Evolutionary conservation across 257 asterid genomes (phyloP), one percentile per base, ranked within the genome.

Genomic region (Solanum infundibuliforme): DNA sequence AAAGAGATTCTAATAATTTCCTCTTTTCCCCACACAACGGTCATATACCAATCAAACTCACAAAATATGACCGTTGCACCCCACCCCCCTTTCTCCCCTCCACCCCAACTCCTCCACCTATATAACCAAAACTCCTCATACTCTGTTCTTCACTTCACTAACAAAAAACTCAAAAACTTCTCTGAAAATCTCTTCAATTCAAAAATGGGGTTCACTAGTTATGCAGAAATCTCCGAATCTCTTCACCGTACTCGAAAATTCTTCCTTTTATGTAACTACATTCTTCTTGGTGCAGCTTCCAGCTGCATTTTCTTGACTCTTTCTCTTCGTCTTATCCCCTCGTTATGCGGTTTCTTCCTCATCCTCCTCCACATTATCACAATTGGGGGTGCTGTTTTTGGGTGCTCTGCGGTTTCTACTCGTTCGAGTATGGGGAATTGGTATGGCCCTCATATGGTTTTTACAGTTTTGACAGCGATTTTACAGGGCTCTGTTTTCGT

Each of bases 361-460:
- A 91, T 92, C 81, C 91, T 91, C 72, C 93, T 92, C 89, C 93
- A 92, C 85, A 75, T 89, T 88, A 36, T 91, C 74, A 92, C 94
- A 16, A 91, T 92, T 5, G 90, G 89, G 7, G 94, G 94, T 0
- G 94, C 94, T 25, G 83, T 91, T 13, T 91, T 87, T 10, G 94
- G 94, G 20, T 92, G 94, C 84, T 95, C 98, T 25, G 95, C 94
- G 7, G 92, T 94, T 2, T 90, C 93, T 16, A 87, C 98, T 32
- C 21, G 91, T 12, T 20, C 90, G 5, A 91, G 94, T 38, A 94
- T 94, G 73, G 92, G 93, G 1, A 94, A 92, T 65, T 90, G 95
- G 96, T 96, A 96, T 87, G 98, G 98, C 36, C 95, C 98, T 4
- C 98, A 95, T 93, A 96, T 94, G 98, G 94, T 93, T 29, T 94